Base-by-base conservation (phyloP, 805 yeast species). In the Lachancea fermentati region DNA sequence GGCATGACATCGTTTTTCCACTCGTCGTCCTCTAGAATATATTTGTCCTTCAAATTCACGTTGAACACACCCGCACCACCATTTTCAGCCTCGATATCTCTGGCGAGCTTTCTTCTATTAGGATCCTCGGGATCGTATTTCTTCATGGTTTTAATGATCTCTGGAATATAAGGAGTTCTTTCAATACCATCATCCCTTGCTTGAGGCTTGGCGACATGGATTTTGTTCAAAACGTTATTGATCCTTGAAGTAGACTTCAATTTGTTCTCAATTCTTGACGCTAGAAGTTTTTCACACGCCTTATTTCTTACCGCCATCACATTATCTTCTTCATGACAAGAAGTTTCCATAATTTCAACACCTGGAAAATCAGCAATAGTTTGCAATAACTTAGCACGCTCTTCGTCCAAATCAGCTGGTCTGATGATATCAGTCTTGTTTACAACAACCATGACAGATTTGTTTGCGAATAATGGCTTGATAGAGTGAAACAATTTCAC, bases 51-150 rank as follows among this genome's bases (percentile, higher is more conserved):
- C 68, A 93, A 73, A 69, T 93, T 88, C 60, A 93, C 78, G 69
- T 88, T 93, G 73, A 69, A 93, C 26, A 93, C 98, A 73, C 98
- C 98, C 32, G 98, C 97, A 62, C 98, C 98, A 61, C 98, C 98
- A 57, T 93, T 86, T 62, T 84, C 96, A 36, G 75, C 82, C 69
- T 93, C 98, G 47, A 88, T 72, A 60, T 93, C 97, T 58, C 86
- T 77, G 30, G 95, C 88, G 56, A 93, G 75, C 51, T 57, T 72
- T 60, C 88, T 77, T 64, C 95, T 79, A 58, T 83, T 74, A 49
- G 95, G 93, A 66, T 87, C 96, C 51, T 74, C 73, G 16, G 72
- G 63, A 65, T 86, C 93, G 60, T 83, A 88, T 65, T 81, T 84
- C 58, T 69, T 73, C 55, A 78, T 53, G 12, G 48, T 51, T 55